A percentile compares a stretch with the other conserved stretches of the same genome.
Conservation (phyloP, 768 basidiomycete genomes). For the Hygrocybe coccinea region DNA sequence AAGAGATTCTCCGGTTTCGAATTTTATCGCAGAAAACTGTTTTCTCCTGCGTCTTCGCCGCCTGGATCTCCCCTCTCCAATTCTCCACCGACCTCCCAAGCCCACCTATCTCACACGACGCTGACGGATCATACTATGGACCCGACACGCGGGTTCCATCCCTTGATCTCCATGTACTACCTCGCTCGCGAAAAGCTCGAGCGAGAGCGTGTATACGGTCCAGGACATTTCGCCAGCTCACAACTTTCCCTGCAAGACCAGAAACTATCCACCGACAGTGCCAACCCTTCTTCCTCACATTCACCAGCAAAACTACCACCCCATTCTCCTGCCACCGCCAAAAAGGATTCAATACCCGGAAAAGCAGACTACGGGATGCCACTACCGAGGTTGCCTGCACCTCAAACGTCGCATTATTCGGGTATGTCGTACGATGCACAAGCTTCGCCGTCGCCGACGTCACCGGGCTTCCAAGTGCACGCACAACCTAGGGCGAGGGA, state of each 20-base stretch:
- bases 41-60: slow-evolving; percentile 55
- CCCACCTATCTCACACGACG: slow-evolving; percentile 45
- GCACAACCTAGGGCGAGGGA: slow-evolving; percentile 64
- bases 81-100: slow-evolving; percentile 59
- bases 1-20: slow-evolving; percentile 95
- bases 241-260: slow-evolving; percentile 58
- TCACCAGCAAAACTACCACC: slow-evolving; percentile 14
- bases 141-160: slow-evolving; percentile 91
- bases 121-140: slow-evolving; percentile 57
- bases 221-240: slow-evolving; percentile 89
- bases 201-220: slow-evolving; percentile 88
- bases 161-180: slow-evolving; percentile 93
- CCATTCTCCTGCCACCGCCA: slow-evolving; percentile 16
- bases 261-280: slow-evolving; percentile 10
- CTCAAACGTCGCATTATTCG: slow-evolving; percentile 76
- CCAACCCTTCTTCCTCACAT: slow-evolving; percentile 13
- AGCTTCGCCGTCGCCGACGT: slow-evolving; percentile 55
- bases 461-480: slow-evolving; percentile 50
- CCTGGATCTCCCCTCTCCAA: slow-evolving; percentile 40
- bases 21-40: slow-evolving; percentile 87
- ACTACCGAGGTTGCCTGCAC: slow-evolving; percentile 73
- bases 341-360: slow-evolving; percentile 27
- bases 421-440: slow-evolving; percentile 69
- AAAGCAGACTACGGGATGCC: slow-evolving; percentile 79
- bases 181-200: slow-evolving; percentile 94